Evolutionary conservation across 2,329 filamentous ascomycete species (phyloP).

Genomic region (Cercospora berteroae): DNA sequence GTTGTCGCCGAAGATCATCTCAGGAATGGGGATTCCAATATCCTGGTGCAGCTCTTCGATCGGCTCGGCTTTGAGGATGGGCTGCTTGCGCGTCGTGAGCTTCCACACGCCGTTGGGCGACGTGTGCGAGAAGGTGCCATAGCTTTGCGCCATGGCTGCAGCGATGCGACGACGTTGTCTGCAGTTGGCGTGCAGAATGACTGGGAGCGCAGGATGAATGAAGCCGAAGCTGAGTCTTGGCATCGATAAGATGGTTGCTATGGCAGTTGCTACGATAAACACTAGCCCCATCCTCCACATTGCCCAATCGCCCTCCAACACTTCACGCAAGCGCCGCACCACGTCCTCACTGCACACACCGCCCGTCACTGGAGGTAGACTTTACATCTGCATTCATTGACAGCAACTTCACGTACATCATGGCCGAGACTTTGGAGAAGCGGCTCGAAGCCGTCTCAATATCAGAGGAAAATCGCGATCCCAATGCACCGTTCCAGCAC

Average conservation of each 20-base stretch:
- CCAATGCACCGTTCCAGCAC: constrained; percentile 49
- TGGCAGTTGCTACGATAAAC: constrained; percentile 7
- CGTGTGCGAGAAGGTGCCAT: constrained; percentile 21
- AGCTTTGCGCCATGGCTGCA: constrained; percentile 19
- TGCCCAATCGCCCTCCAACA: not conserved
- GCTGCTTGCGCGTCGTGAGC: constrained; percentile 82
- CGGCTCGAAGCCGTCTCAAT: constrained; percentile 88
- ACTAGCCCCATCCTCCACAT: not conserved
- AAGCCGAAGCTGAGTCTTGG: constrained; percentile 4
- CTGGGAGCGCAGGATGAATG: not conserved
- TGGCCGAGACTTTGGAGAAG: constrained; percentile 70
- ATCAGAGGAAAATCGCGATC: constrained; percentile 74
- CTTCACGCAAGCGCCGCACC: not conserved
- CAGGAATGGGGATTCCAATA: constrained; percentile 82
- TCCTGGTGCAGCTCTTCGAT: constrained; percentile 80
- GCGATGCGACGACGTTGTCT: not conserved
- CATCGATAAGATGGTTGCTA: constrained; percentile 4
- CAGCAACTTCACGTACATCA: constrained; percentile 17
- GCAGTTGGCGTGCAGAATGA: not conserved
- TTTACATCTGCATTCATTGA: constrained; percentile 25
- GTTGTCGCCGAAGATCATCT: constrained; percentile 99
- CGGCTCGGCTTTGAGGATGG: constrained; percentile 86
- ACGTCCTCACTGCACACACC: not conserved
- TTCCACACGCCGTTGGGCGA: constrained; percentile 35
- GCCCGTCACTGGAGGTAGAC: constrained; percentile 13